These are phyloP conservation scores for Rhizopogon salebrosus DNA, from an alignment of 768 basidiomycete genomes.

Conservation along the genomic window DNA sequence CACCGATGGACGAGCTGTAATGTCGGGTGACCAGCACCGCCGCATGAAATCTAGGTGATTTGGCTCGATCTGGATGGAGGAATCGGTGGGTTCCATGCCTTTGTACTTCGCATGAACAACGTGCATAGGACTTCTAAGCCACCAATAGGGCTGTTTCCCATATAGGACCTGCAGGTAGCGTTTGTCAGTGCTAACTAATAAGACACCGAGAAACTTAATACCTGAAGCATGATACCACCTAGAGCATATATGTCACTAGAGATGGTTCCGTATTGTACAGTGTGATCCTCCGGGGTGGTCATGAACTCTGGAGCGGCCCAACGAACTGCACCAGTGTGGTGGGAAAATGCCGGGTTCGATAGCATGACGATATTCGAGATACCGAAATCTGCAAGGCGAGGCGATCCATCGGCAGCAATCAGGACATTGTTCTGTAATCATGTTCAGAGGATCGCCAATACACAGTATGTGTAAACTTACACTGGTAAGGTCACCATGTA, in stretches of 20 bases:
- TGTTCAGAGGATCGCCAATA: not conserved
- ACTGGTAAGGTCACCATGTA: constrained; percentile 7
- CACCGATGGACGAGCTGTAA: constrained; percentile 9
- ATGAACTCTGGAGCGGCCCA: constrained; percentile 16
- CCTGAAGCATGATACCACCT: constrained; percentile 17
- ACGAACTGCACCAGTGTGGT: constrained; percentile 10
- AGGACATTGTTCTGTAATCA: constrained; percentile 6
- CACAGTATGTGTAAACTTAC: not conserved
- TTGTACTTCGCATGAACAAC: constrained; percentile 15
- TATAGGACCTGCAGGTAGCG: constrained; percentile 20
- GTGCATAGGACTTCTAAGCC: constrained; percentile 17
- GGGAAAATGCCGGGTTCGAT: constrained; percentile 21
- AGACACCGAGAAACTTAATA: not conserved
- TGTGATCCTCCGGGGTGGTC: not conserved
- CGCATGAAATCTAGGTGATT: constrained; percentile 16
- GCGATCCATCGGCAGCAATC: constrained; percentile 2
- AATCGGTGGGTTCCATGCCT: constrained; percentile 6
- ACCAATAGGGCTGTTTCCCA: constrained; percentile 17
- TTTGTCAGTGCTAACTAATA: not conserved
- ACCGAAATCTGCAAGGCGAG: constrained; percentile 33
- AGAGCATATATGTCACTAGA: constrained; percentile 17
- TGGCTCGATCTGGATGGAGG: constrained; percentile 5
- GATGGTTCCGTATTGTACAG: constrained; percentile 4
- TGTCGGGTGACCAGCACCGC: constrained; percentile 23
- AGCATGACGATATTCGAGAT: constrained; percentile 35